Percentiles rank a stretch among this genome's conserved stretches.
Conservation (phyloP, 352 stramenopile genomes). For the Pythium grandisporangium region DNA sequence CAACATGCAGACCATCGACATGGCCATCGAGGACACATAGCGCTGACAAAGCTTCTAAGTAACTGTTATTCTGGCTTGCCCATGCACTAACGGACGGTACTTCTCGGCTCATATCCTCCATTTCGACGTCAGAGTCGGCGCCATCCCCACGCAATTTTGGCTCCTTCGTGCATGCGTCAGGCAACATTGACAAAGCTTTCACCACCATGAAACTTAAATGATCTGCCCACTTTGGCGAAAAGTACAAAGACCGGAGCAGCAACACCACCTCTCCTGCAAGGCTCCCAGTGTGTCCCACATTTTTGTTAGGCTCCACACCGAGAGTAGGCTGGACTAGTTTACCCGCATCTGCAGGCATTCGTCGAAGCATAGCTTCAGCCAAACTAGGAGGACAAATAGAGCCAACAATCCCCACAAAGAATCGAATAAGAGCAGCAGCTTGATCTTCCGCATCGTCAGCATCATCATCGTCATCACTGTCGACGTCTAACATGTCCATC, state of each 20-base stretch:
- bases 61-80: constrained; percentile 33
- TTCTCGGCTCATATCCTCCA: constrained; percentile 71
- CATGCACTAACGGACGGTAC: constrained; percentile 42
- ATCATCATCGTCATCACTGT: constrained; percentile 77
- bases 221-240: constrained; percentile 58
- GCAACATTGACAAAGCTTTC: constrained; percentile 37
- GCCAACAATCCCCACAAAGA: constrained; percentile 70
- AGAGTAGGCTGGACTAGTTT: not conserved
- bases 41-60: constrained; percentile 61
- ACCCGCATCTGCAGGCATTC: constrained; percentile 5
- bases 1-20: constrained; percentile 73
- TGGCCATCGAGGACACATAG: constrained; percentile 79
- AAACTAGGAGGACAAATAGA: constrained; percentile 63
- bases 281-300: not conserved
- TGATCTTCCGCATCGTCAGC: constrained; percentile 47
- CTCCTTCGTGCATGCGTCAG: constrained; percentile 31
- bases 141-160: constrained; percentile 5
- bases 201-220: constrained; percentile 62
- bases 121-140: constrained; percentile 70
- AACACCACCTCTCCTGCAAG: constrained; percentile 69
- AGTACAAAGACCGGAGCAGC: constrained; percentile 74
- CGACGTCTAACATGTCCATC: constrained; percentile 66
- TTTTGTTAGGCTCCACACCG: not conserved
- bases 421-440: constrained; percentile 57
- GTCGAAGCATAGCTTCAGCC: constrained; percentile 39